phyloP scores from a whole-genome alignment of 1,139 yeast genomes.

The Sugiyamaella sp. region DNA sequence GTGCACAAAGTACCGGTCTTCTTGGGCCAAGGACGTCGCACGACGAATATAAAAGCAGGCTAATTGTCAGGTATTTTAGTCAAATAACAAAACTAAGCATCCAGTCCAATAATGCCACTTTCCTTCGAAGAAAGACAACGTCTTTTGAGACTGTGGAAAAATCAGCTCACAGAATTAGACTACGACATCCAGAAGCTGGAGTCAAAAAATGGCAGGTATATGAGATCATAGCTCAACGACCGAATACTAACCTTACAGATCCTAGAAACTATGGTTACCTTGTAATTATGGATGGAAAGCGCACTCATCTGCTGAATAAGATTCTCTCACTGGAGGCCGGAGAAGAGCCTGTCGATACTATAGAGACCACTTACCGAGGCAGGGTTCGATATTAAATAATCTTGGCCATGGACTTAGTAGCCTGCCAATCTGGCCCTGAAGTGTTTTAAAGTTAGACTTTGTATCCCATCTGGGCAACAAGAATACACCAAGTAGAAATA shows the following conservation, averaged over 20 bases:
- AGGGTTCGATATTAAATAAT: constrained; percentile 4
- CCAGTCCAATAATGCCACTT: not conserved
- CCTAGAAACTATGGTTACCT: constrained; percentile 15
- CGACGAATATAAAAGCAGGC: no score
- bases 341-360: constrained; percentile 1
- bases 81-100: not conserved
- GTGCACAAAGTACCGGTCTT: no score
- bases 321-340: constrained; percentile 14
- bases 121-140: constrained; percentile 5
- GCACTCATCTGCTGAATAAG: not conserved
- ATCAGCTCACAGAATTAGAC: constrained; percentile 11
- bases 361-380: constrained; percentile 1
- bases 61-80: no score
- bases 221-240: not conserved
- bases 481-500: not conserved
- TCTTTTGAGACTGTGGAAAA: constrained; percentile 8
- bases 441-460: not conserved
- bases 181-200: constrained; percentile 11
- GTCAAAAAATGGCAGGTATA: constrained; percentile 11
- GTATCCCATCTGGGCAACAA: not conserved
- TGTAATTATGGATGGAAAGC: constrained; percentile 9
- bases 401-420: not conserved
- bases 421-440: not conserved
- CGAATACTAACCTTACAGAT: not conserved
- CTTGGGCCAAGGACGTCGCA: no score